Evolutionary conservation across 257 asterid species (phyloP).

Genomic region (Henckelia pumila): DNA sequence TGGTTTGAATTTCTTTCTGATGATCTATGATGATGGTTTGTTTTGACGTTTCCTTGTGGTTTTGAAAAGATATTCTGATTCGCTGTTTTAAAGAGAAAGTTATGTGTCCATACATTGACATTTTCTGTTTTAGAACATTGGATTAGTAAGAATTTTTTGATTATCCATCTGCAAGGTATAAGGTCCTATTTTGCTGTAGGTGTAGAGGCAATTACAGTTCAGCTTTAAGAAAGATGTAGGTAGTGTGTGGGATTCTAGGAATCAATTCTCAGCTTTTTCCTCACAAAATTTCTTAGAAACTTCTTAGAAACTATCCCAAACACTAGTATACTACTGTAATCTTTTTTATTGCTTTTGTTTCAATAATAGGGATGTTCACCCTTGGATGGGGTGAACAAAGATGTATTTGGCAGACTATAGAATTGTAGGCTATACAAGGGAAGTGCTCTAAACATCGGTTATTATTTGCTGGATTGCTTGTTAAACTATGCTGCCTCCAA

Average conservation of each 20-base stretch:
- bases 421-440: slow-evolving; percentile 4
- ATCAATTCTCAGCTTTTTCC: too few relatives aligned
- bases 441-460: not conserved
- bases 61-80: not conserved
- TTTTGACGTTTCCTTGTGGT: not conserved
- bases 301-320: too few relatives aligned
- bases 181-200: slow-evolving; percentile 10
- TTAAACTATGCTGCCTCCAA: too few relatives aligned
- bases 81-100: slow-evolving; percentile 10
- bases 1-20: slow-evolving; percentile 4
- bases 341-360: not conserved
- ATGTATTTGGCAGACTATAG: not conserved
- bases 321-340: too few relatives aligned
- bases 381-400: not conserved
- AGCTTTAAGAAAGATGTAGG: not conserved
- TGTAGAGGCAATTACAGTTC: slow-evolving; percentile 1
- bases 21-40: not conserved
- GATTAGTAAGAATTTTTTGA: not conserved
- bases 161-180: not conserved
- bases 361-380: not conserved
- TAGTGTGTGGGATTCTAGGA: too few relatives aligned
- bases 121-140: too few relatives aligned
- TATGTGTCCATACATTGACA: not conserved
- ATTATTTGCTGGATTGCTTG: too few relatives aligned
- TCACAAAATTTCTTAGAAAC: too few relatives aligned